Evolutionary conservation across 164 flowering plant species (phyloP).

Genomic region (Umbilicus rupestris): DNA sequence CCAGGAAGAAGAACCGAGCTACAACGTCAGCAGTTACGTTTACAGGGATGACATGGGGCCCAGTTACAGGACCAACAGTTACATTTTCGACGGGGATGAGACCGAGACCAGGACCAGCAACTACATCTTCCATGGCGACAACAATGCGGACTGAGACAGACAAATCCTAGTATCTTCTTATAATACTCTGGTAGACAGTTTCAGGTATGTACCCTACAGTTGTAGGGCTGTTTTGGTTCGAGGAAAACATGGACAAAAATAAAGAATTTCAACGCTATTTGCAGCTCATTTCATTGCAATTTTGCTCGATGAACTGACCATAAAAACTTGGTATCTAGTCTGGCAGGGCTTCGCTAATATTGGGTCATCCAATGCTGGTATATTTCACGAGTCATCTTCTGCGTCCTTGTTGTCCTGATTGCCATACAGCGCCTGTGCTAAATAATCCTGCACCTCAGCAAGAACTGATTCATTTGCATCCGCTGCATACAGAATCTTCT

Average conservation of each 20-base stretch:
- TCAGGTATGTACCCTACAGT: too few species aligned
- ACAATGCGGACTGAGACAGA: background rate
- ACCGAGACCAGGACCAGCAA: background rate
- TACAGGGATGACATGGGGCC: background rate
- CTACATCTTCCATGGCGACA: background rate
- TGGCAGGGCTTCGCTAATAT: background rate
- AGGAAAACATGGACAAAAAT: too few species aligned
- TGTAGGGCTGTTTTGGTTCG: too few species aligned
- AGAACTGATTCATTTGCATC: conserved; percentile 67
- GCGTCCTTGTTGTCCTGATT: conserved; percentile 13
- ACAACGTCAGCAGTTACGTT: background rate
- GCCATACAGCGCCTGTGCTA: conserved; percentile 17
- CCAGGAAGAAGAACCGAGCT: background rate
- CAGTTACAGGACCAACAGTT: conserved; percentile 18
- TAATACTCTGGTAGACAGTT: too few species aligned
- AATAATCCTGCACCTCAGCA: conserved; percentile 58
- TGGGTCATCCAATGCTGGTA: background rate
- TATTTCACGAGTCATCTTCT: conserved; percentile 14
- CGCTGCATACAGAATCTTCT: conserved; percentile 71
- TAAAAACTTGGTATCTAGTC: background rate
- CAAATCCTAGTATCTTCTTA: too few species aligned
- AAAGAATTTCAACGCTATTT: background rate
- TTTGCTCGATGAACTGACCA: background rate
- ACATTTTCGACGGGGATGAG: conserved; percentile 20
- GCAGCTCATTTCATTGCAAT: conserved; percentile 5